Base-by-base conservation (phyloP, 352 stramenopile species). In the Peronospora destructor region DNA sequence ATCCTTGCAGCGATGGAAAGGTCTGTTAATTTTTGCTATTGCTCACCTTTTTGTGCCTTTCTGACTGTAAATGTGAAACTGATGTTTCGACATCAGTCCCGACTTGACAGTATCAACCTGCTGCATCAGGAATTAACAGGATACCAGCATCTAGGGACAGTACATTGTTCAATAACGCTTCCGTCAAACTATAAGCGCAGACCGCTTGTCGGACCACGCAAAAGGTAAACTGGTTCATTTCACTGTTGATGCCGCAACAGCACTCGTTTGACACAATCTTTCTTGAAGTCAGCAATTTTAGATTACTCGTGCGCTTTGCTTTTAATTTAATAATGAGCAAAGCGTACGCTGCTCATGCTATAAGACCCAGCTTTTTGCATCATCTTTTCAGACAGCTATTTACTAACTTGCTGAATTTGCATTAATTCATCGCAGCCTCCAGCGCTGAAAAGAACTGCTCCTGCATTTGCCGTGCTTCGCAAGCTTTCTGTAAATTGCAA, bases 1-100 rank as follows among this genome's bases (percentile, higher is more conserved):
- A 76, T 97, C 17, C 39, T 73, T 16, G 51, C 61, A 1, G 79
- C 76, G 9, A 83, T 84, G 56, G 61, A 63, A 46, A 92, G 82
- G 76, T 89, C 49, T 23, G 65, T 59, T 30, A 8, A 12, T n/a
- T 7, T n/a, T 7, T 34, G 6, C 19, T 23, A 23, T 21, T 40
- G n/a, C 2, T 39, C 4, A 28, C 14, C 5, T 45, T 21, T n/a
- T 45, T 48, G 16, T 26, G 7, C 34, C 38, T 9, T 32, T 44
- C 45, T 52, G 12, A 56, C 19, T 10, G 11, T 41, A n/a, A n/a
- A n/a, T 29, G 23, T 38, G 16, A n/a, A n/a, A n/a, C 25, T 50
- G 21, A 58, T 28, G 3, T 49, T 46, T 5, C 29, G 29, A 40
- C 36, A 36, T 21, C 40, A 91, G 80, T 38, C 75, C 76, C 54